Base-by-base conservation (phyloP, 306 rosid species). In the Castanea crenata region DNA sequence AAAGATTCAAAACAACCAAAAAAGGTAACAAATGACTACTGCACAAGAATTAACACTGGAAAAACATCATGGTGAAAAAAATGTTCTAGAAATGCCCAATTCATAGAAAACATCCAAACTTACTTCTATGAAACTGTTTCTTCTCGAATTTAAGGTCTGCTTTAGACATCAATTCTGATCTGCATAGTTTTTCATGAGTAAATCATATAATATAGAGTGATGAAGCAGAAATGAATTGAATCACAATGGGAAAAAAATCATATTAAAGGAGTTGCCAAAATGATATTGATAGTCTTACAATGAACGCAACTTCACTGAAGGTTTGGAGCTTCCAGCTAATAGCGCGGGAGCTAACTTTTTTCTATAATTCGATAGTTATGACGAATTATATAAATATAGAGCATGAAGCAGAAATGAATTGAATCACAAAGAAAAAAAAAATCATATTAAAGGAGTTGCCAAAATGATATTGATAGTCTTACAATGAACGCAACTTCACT, bases 51-150 rank as follows among this genome's bases (percentile, higher is more conserved):
- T 27, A 5, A 34, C 69, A 63, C 7, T 14, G 20, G 69, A 34
- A 19, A 18, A 18, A n/a, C 25, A 35, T 67, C 51, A 18, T 38
- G 46, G 46, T 38, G 3, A 38, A 38, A 8, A 38, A 38, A 8
- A 63, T 27, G 69, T 63, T 63, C 38, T 63, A 29, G 31, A 63
- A 29, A 34, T 5, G 15, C 1, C 1, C 46, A 41, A 41, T 41
- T 41, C 46, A 41, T 2, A 41, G 46, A 8, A 41, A 41, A 41
- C 11, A 8, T 41, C 46, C 46, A 74, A 55, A 82, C 85, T 70
- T 81, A 88, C 89, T 78, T 68, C 86, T 32, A 69, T 88, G 85
- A 74, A 88, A 88, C n/a, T 78, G 69, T 81, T 88, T 85, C 61
- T 81, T 85, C 12, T 85, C 79, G 9, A 78, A 76, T 62, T 83